Base-by-base conservation (phyloP, 2,329 filamentous ascomycete species). In the Hypoxylon sp. region DNA sequence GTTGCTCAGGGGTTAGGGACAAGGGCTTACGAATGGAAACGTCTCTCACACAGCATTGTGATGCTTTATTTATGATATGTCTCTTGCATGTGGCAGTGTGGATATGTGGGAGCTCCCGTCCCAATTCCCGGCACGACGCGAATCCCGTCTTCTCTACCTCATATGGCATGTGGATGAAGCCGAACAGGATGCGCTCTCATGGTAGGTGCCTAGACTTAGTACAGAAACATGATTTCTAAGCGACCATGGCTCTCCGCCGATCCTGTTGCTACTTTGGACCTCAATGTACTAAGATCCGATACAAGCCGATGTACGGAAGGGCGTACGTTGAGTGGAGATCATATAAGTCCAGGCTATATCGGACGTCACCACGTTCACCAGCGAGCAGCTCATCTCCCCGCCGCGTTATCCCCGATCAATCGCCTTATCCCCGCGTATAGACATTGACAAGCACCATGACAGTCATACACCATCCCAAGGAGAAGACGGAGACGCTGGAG, bases 1-100 rank as follows among this genome's bases (percentile, higher is more conserved):
- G 37, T 29, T 29, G 29, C 37, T 48, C 11, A 27, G 35, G 29
- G 23, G 42, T 40, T 56, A 10, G 9, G 51, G 48, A 24, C n/a
- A 37, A 48, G 35, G 45, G 38, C 27, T 61, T 45, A 63, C 20
- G 58, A 58, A 61, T 24, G 58, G 54, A 26, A 31, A 27, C 15
- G 33, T 10, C 23, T 23, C 11, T n/a, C 15, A 45, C n/a, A 10
- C 24, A 35, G 7, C 3, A 9, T 35, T 18, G 6, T 35, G 10
- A 1, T 33, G 2, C n/a, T n/a, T 9, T 33, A 15, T 35, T 35
- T 15, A 15, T 35, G 31, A 35, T 11, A 7, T 35, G n/a, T 33
- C 17, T 33, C 13, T 11, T 10, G 9, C 13, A 10, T 8, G 11
- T 31, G 11, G n/a, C 5, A n/a, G 7, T 7, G 31, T 33, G 31